Evolutionary conservation across 306 rosid genomes (phyloP).

Genomic region (Abrus precatorius): DNA sequence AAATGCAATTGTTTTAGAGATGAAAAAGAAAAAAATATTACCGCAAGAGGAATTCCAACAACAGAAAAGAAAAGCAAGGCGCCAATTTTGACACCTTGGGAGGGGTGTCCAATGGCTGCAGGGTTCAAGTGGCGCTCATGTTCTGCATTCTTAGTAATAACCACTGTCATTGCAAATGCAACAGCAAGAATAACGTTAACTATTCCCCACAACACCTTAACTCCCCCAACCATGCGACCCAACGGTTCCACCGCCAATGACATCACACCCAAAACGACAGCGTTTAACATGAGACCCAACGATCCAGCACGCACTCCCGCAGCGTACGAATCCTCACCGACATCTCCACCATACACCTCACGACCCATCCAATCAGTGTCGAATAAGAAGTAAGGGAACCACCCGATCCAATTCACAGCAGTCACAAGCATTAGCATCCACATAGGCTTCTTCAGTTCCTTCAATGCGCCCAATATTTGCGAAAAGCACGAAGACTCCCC

Average conservation of each 20-base stretch:
- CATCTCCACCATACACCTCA: constrained; percentile 76
- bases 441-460: constrained; percentile 66
- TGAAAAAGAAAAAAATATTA: constrained; percentile 23
- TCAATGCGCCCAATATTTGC: constrained; percentile 53
- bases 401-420: constrained; percentile 72
- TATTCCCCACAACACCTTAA: constrained; percentile 36
- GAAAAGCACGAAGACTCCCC: constrained; percentile 40
- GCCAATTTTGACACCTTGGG: constrained; percentile 47
- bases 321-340: constrained; percentile 45
- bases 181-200: constrained; percentile 42
- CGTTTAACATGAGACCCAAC: constrained; percentile 32
- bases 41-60: constrained; percentile 79
- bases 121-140: not conserved
- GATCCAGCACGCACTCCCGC: constrained; percentile 30
- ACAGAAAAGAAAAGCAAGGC: constrained; percentile 63
- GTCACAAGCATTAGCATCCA: constrained; percentile 71
- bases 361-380: constrained; percentile 88
- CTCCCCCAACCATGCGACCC: constrained; percentile 34
- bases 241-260: constrained; percentile 43
- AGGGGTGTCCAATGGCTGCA: constrained; percentile 44
- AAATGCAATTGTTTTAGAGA: not conserved
- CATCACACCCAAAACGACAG: constrained; percentile 41
- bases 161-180: constrained; percentile 38
- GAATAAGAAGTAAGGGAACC: constrained; percentile 76
- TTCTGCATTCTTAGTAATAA: constrained; percentile 32